Evolutionary conservation across 2,329 filamentous ascomycete genomes (phyloP), one percentile per base, ranked within the genome.

Genomic region (Aspergillus bombycis): DNA sequence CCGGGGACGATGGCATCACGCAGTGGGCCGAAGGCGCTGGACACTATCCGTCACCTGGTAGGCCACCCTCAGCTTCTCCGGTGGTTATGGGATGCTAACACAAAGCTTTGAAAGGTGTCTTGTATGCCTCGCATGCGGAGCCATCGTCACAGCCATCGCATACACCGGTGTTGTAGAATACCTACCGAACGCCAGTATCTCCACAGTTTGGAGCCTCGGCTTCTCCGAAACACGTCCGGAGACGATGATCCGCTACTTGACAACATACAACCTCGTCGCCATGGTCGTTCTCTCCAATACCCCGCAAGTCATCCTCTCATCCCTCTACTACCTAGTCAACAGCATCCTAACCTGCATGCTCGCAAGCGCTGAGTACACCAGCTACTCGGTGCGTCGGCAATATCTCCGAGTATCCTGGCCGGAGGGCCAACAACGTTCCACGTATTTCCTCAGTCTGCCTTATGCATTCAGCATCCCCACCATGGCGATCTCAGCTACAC

Each of bases 301-400:
- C 0, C 74, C 74, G 0, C 77, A 80, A 59, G 41, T 77, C 4
- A n/a, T 75, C 0, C 59, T 77, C 1, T 78, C 76, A 0, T 46
- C 70, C 6, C 57, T 74, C 7, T 78, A 78, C 50, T 71, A 78
- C 32, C 57, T 72, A 9, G 72, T 71, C 63, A 79, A 80, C 58
- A 60, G 66, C n/a, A 59, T 76, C 0, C 69, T 75, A 23, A 87
- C 82, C 0, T 75, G 70, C 3, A 83, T 85, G 72, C 74, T 83
- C 0, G 67, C 81, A 0, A 80, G 78, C 0, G 68, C 73, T 8
- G 85, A 88, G 69, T 88, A 80, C 72, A 78, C 75, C 53, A 67
- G 68, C 0, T 82, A 80, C 68, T 74, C 76, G 2, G 34, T 60
- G 0, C 21, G 68, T 4, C 71, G 78, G 4, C 81, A 80, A 48